These are phyloP conservation scores for Collybiopsis luxurians DNA, from an alignment of 768 basidiomycete genomes.

Conservation along the genomic window DNA sequence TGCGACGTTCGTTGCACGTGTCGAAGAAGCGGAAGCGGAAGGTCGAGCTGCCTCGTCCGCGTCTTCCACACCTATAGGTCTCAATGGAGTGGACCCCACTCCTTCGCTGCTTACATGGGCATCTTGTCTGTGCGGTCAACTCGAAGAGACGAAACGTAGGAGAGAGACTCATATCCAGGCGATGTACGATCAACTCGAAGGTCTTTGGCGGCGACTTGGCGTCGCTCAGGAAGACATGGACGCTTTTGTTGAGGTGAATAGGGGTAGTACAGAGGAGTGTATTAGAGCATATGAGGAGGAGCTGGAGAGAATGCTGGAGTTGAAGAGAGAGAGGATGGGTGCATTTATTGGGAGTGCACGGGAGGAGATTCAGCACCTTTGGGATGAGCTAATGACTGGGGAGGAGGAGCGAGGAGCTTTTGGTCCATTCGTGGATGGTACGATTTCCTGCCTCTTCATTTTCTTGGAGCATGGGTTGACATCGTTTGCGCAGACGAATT, in stretches of 20 bases:
- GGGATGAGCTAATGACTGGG: conserved; percentile 85
- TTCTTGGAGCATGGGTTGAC: conserved; percentile 9
- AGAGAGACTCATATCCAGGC: conserved; percentile 86
- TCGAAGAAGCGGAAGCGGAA: conserved; percentile 59
- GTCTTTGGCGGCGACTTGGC: conserved; percentile 85
- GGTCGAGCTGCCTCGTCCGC: conserved; percentile 24
- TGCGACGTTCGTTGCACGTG: conserved; percentile 55
- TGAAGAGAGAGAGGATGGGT: conserved; percentile 86
- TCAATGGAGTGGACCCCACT: conserved; percentile 81
- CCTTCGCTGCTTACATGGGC: conserved; percentile 75
- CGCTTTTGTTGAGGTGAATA: conserved; percentile 83
- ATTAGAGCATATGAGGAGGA: conserved; percentile 87
- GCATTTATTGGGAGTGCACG: conserved; percentile 81
- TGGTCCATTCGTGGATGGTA: conserved; percentile 81
- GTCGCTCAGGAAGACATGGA: conserved; percentile 81
- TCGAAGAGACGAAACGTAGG: conserved; percentile 70
- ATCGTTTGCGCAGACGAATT: conserved; percentile 60
- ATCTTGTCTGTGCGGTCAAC: conserved; percentile 46
- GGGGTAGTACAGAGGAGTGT: conserved; percentile 77
- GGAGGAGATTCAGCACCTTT: conserved; percentile 74
- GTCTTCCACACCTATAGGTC: conserved; percentile 41
- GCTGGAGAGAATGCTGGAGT: conserved; percentile 82
- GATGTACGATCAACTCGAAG: conserved; percentile 92
- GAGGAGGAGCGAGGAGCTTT: conserved; percentile 82
- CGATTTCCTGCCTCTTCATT: conserved; percentile 16